Base-by-base conservation (phyloP, 306 rosid genomes). In the Rubus idaeus region DNA sequence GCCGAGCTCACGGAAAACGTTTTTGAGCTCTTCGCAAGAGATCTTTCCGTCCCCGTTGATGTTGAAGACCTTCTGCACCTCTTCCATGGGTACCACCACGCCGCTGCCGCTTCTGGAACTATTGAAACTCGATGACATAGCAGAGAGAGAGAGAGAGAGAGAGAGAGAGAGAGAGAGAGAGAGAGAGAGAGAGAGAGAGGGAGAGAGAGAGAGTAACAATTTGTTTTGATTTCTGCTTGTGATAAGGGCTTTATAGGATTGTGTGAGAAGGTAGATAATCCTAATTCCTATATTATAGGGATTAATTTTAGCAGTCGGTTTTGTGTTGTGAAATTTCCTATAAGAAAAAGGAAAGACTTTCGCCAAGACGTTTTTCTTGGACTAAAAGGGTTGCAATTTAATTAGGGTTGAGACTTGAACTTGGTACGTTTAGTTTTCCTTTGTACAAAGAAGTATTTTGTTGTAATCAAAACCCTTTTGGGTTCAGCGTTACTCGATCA, bases 31-130 rank as follows among this genome's bases (percentile, higher is more conserved):
- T 1, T 53, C 40, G 50, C 71, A 23, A 9, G 97, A 95, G 84
- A 95, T 95, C 68, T 81, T 92, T 0, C 97, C 99, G 67, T 95
- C 97, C 41, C 97, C 89, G 73, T 95, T 92, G 68, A 79, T 89
- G 85, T 66, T 78, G 92, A 95, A 95, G 53, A 95, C 81, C 68
- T 58, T 70, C 55, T 80, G 79, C 30, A 87, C 86, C 55, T 95
- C 97, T 63, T 88, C 96, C 88, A 80, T 87, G 45, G 90, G n/a
- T 52, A 53, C 78, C 21, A 70, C 45, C 44, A 62, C 4, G 44
- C 39, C 20, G 49, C 26, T 40, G 21, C 44, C 3, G 4, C 68
- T 37, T 37, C 11, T 60, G 23, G 65, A 23, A 10, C 39, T 60
- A 17, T 26, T 26, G 65, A 60, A 26, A 60, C 40, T 60, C 41